A percentile compares a stretch with the other conserved stretches of the same genome.
Conservation (phyloP, 1,284 basidiomycete genomes). For the Malassezia psittaci region DNA sequence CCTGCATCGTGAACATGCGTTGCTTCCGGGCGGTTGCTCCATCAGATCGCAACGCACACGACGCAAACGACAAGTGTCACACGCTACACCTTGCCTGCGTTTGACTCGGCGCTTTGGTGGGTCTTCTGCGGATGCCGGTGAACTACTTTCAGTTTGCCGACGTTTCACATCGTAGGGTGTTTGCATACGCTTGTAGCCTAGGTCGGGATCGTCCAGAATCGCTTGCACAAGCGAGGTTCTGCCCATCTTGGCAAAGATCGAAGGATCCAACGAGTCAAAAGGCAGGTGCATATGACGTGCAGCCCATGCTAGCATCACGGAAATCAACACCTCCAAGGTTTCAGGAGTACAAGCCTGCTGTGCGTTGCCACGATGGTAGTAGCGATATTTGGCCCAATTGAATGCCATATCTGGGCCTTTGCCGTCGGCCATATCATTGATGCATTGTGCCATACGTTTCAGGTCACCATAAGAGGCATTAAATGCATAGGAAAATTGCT, state of each 20-base stretch:
- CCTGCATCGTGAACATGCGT: conserved; percentile 41
- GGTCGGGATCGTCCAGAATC: not conserved
- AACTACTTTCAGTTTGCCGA: not conserved
- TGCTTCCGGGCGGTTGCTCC: conserved; percentile 32
- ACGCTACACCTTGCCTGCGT: conserved; percentile 44
- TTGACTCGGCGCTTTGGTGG: conserved; percentile 22
- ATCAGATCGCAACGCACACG: conserved; percentile 41
- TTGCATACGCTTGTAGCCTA: conserved; percentile 4
- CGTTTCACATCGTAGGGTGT: not conserved
- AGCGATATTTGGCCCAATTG: not conserved
- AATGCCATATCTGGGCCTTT: not conserved
- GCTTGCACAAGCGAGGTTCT: not conserved
- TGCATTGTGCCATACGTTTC: conserved; percentile 36
- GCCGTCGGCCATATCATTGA: conserved; percentile 23
- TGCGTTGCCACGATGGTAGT: not conserved
- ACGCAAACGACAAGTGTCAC: conserved; percentile 42
- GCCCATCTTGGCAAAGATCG: conserved; percentile 7
- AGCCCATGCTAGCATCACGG: conserved; percentile 36
- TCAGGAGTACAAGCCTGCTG: conserved; percentile 20
- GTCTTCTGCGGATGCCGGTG: not conserved
- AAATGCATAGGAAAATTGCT: conserved; percentile 32
- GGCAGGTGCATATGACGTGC: conserved; percentile 32
- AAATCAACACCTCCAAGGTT: conserved; percentile 32
- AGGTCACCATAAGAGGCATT: conserved; percentile 36
- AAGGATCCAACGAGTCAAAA: conserved; percentile 7